Base-by-base conservation (phyloP, 257 asterid species). In the Lycium barbarum region DNA sequence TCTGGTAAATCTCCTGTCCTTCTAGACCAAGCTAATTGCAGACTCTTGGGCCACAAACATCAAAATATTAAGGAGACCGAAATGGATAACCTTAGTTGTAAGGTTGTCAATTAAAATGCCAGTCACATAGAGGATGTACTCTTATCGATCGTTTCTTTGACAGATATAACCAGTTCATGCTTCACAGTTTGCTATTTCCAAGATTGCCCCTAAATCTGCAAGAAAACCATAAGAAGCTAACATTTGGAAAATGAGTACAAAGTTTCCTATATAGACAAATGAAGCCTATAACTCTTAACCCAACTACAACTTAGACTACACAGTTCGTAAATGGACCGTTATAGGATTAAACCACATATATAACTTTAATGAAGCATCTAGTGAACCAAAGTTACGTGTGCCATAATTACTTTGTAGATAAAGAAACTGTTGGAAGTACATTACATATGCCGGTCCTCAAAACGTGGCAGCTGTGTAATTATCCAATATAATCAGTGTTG, bases 381-480 rank as follows among this genome's bases (percentile, higher is more conserved):
- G 40, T 70, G 79, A 71, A 40, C 79, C 79, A 71, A 71, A 40
- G 35, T 71, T 9, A 43, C 43, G 79, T 4, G 76, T 38, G 72
- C 1, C 49, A 68, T 38, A 68, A 36, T 38, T 68, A 38, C 22
- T 14, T 68, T 38, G 53, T 15, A 68, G 53, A 7, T 68, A 38
- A 68, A 68, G 53, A 18, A 36, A 68, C 53, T 9, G 35, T 61
- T 18, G 1, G 22, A 67, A 67, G 51, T 14, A 36, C 7, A 38
- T 68, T 68, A 26, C 51, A 15, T 68, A 61, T 38, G 11, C 20
- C 53, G 7, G 14, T 68, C 78, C 20, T 18, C 53, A 68, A 68
- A 68, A 7, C 38, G 51, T 68, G 3, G 7, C 78, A 36, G 78
- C 53, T 15, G 53, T 15, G 78, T 9, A 38, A 68, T 36, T 36